Base-by-base conservation (phyloP, 306 rosid genomes). In the Malus sieversii region DNA sequence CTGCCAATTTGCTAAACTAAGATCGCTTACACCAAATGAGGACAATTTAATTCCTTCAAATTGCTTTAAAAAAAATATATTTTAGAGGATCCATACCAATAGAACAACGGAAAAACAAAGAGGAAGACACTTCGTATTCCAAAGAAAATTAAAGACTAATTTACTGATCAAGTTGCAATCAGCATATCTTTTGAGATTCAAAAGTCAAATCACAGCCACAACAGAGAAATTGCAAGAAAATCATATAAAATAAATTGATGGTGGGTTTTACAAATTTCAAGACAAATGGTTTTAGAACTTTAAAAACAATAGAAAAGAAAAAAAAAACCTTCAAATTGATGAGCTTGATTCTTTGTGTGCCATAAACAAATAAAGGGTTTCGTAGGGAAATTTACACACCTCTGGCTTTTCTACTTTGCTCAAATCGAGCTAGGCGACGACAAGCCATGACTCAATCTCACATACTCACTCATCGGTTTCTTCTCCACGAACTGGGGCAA, bases 341-440 rank as follows among this genome's bases (percentile, higher is more conserved):
- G 57, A 16, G 29, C 14, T 51, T 71, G 44, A 33, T 35, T 48
- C 55, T 22, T 23, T 51, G 53, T 51, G 51, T 76, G 19, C 55
- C 45, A 44, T 33, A 20, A 33, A 60, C 1, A 45, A 48, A 61
- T 48, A 48, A 4, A 52, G 11, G 66, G 12, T 13, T 30, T 10
- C 25, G 13, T 42, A 18, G 30, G 5, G 11, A 22, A 45, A 46
- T 44, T 52, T 35, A 6, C 71, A 72, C 22, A 57, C 74, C 45
- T 85, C 11, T 40, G 85, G 40, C 74, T 23, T 20, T 51, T 23
- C 22, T 51, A 94, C 85, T 92, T 92, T 65, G 92, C 97, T 44
- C 84, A 72, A 20, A 85, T 88, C 75, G 84, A 87, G 12, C 85
- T 84, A 86, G 78, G 88, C 8, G 75, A 87, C 70, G 91, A 94